Evolutionary conservation across 148 eudicot species (phyloP).

Genomic region (Simmondsia chinensis): DNA sequence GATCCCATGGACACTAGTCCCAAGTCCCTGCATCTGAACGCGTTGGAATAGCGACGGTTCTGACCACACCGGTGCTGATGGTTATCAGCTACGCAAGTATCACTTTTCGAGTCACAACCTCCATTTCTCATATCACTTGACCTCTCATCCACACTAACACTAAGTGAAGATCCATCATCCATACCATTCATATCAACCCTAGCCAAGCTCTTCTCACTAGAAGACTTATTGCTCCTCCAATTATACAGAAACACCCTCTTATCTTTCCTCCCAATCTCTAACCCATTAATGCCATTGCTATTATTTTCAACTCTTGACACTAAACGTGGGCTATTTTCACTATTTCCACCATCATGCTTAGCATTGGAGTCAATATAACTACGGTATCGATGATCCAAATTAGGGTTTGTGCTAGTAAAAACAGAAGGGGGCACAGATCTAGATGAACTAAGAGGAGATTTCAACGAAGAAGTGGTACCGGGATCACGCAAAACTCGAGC

Average conservation of each 20-base stretch:
- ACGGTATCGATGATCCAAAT: slow-evolving; percentile 7
- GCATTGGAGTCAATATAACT: slow-evolving; percentile 13
- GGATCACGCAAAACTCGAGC: slow-evolving; percentile 78
- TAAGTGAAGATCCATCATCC: slow-evolving; percentile 34
- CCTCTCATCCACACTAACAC: slow-evolving; percentile 54
- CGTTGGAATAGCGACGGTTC: slow-evolving; percentile 19
- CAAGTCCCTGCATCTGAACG: slow-evolving; percentile 43
- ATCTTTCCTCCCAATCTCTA: slow-evolving; percentile 18
- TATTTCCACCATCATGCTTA: slow-evolving; percentile 11
- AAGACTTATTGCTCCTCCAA: slow-evolving; percentile 74
- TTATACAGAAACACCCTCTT: slow-evolving; percentile 64
- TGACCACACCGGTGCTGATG: slow-evolving; percentile 11
- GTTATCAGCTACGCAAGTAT: slow-evolving; percentile 39
- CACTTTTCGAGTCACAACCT: slow-evolving; percentile 65
- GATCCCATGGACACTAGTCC: slow-evolving; percentile 29
- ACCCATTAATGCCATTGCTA: slow-evolving; percentile 6
- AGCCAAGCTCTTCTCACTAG: slow-evolving; percentile 53
- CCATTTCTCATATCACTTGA: slow-evolving; percentile 54
- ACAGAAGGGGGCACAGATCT: slow-evolving; percentile 48
- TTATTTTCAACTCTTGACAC: neutral
- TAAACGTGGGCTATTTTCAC: neutral
- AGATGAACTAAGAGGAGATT: slow-evolving; percentile 66
- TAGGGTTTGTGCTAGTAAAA: slow-evolving; percentile 11
- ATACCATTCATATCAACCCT: slow-evolving; percentile 24
- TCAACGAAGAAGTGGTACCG: slow-evolving; percentile 87